A percentile compares a stretch with the other conserved stretches of the same genome.
phyloP scores from a whole-genome alignment of 1,284 basidiomycete genomes.

The Meira nashicola region DNA sequence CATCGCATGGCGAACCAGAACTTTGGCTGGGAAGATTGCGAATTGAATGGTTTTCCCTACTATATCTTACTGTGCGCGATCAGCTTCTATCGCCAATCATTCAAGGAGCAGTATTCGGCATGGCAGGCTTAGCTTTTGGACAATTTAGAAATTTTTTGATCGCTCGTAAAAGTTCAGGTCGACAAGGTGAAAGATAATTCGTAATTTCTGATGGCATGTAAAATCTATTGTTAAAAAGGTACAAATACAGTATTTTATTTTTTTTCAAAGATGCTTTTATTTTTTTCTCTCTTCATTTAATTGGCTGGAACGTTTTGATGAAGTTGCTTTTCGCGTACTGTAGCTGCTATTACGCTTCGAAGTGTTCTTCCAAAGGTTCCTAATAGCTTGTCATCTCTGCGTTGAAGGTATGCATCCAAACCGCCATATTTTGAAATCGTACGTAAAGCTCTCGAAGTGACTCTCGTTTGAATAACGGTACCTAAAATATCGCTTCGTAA shows the following conservation, averaged over 20 bases:
- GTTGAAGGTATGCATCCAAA: conserved; percentile 42
- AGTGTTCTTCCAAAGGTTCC: conserved; percentile 43
- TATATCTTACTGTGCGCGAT: conserved; percentile 41
- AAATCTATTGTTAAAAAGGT: too few relatives aligned
- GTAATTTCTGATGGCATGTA: too few relatives aligned
- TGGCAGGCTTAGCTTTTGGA: conserved; percentile 23
- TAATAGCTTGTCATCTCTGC: conserved; percentile 32
- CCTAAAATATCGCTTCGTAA: conserved; percentile 31
- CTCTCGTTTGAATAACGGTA: conserved; percentile 19
- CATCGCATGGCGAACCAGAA: conserved; percentile 17
- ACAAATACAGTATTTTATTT: too few relatives aligned
- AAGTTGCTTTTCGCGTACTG: conserved; percentile 1
- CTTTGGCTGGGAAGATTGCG: conserved; percentile 40
- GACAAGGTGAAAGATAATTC: too few relatives aligned
- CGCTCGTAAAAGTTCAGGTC: too few relatives aligned
- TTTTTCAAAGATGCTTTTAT: neutral
- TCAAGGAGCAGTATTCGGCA: conserved; percentile 38
- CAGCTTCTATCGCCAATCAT: conserved; percentile 40
- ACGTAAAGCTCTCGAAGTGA: conserved; percentile 35
- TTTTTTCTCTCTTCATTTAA: neutral
- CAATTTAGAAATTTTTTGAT: conserved; percentile 7
- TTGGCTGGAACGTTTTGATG: neutral
- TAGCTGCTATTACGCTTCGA: conserved; percentile 18
- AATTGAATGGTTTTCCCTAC: conserved; percentile 41
- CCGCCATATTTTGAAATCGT: conserved; percentile 47